Percentiles rank a stretch among this genome's conserved stretches.
Evolutionary conservation across 441 rosid genomes (phyloP).

Genomic region (Breynia disticha): DNA sequence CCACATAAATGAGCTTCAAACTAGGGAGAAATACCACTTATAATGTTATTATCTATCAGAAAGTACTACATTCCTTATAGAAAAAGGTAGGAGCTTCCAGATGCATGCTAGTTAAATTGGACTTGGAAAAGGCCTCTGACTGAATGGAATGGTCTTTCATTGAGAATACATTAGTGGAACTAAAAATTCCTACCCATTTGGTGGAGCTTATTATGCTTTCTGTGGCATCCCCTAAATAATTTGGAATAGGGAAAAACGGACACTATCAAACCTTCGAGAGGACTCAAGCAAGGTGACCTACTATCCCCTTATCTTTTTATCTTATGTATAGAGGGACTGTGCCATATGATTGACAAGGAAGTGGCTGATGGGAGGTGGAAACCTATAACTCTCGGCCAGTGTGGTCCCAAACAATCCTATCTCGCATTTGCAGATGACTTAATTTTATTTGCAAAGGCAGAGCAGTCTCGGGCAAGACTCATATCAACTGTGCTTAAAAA

Average conservation of each 20-base stretch:
- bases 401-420: neutral
- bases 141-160: neutral
- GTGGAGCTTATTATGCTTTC: neutral
- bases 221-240: neutral
- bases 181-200: too few species aligned
- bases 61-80: neutral
- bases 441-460: too few species aligned
- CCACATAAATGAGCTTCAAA: neutral
- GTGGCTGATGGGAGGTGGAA: neutral
- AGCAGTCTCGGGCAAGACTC: neutral
- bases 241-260: neutral
- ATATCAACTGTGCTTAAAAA: too few species aligned
- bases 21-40: neutral
- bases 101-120: neutral
- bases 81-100: neutral
- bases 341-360: neutral
- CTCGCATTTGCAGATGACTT: neutral
- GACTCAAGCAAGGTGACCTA: neutral
- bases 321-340: neutral
- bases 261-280: neutral
- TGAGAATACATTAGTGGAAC: neutral
- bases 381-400: neutral
- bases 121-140: neutral
- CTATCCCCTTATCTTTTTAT: neutral
- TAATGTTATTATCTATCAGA: neutral